Conservation (phyloP, 2,329 filamentous ascomycete genomes). For the Alternaria tenuissima region DNA sequence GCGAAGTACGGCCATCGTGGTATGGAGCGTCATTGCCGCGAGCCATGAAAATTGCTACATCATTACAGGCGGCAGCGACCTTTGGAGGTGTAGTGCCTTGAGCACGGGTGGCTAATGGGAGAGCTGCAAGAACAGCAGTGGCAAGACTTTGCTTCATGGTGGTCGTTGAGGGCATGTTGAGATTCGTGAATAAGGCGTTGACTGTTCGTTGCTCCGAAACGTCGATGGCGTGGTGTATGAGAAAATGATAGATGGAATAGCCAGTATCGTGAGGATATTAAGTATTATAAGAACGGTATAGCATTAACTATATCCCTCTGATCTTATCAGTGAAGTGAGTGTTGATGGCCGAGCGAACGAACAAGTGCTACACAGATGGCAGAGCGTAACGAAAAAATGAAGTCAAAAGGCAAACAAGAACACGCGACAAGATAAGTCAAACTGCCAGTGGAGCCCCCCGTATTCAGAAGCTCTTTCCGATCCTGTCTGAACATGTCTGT, state of each 20-base stretch:
- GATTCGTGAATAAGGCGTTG: conserved; percentile 1
- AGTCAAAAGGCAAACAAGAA: conserved; percentile 3
- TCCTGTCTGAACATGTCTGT: conserved; percentile 4
- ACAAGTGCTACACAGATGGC: conserved; percentile 9
- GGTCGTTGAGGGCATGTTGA: conserved; percentile 3
- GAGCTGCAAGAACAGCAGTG: conserved; percentile 13
- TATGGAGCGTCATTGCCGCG: conserved; percentile 16
- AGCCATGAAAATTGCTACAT: conserved; percentile 16
- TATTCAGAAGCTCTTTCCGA: not conserved
- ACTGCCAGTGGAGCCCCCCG: conserved; percentile 12
- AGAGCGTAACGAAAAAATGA: not conserved
- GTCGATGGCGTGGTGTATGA: not conserved
- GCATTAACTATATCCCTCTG: conserved; percentile 9
- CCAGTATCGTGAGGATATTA: conserved; percentile 6
- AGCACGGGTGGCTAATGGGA: conserved; percentile 6
- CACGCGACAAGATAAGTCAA: conserved; percentile 10
- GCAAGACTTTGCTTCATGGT: conserved; percentile 13
- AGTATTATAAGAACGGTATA: conserved; percentile 3
- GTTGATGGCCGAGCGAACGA: conserved; percentile 8
- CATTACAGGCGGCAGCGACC: conserved; percentile 11
- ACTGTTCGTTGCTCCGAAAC: not conserved
- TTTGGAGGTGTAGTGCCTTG: conserved; percentile 13
- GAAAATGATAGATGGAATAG: not conserved
- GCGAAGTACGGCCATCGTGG: conserved; percentile 12
- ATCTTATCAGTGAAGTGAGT: conserved; percentile 5